Percentiles rank a stretch among this genome's conserved stretches.
phyloP scores from a whole-genome alignment of 2,329 filamentous ascomycete genomes.

The Didymella exigua region DNA sequence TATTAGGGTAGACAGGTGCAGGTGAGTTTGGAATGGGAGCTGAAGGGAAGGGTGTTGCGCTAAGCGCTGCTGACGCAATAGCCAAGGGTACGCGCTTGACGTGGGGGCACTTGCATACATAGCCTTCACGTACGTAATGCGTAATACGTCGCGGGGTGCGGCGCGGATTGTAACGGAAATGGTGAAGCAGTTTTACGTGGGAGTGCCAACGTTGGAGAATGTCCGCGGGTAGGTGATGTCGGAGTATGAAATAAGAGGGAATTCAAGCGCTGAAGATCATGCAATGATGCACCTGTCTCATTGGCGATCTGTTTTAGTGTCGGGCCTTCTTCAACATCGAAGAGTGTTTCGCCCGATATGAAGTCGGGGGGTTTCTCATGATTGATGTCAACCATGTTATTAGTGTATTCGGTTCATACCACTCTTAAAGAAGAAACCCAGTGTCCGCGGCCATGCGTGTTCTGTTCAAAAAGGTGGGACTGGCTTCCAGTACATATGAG shows the following conservation, averaged over 20 bases:
- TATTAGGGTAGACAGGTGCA: neutral
- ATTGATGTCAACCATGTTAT: neutral
- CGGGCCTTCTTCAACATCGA: neutral
- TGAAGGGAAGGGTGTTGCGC: neutral
- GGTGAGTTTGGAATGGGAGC: neutral
- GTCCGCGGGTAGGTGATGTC: too few species aligned
- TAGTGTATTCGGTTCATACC: too few species aligned
- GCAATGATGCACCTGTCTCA: neutral
- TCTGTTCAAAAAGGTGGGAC: neutral
- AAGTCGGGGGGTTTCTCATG: neutral
- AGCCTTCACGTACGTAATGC: neutral
- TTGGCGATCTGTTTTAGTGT: neutral
- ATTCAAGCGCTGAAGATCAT: neutral
- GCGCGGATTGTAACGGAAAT: neutral
- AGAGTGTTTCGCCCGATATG: too few species aligned
- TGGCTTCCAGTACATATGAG: neutral
- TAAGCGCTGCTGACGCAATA: neutral
- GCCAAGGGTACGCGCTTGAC: neutral
- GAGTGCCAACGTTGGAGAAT: neutral
- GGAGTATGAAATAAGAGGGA: neutral
- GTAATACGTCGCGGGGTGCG: neutral
- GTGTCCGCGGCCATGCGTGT: neutral
- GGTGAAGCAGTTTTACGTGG: too few species aligned
- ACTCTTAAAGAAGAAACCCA: neutral
- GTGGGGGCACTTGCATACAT: neutral